A percentile compares a stretch with the other conserved stretches of the same genome.
Evolutionary conservation across 176 grass and related monocot genomes (phyloP).

Genomic region (Phragmites australis): DNA sequence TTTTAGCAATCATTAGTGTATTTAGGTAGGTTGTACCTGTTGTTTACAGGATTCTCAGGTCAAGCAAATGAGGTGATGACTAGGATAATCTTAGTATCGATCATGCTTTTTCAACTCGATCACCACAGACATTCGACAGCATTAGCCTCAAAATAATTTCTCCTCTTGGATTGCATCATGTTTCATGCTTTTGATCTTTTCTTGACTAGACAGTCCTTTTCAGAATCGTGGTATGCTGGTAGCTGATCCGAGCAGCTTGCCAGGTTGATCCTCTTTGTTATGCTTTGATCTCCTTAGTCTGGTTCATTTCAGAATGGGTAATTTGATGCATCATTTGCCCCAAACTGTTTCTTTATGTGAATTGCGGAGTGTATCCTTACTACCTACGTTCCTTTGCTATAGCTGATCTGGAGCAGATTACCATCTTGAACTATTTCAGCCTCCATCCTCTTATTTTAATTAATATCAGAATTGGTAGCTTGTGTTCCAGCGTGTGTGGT

Average conservation of each 20-base stretch:
- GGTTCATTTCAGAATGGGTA: not conserved
- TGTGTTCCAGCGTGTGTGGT: not conserved
- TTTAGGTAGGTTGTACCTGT: not conserved
- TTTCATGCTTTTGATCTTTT: not conserved
- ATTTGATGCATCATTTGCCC: not conserved
- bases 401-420: not conserved
- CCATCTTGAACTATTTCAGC: conserved; percentile 9
- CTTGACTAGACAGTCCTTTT: not conserved
- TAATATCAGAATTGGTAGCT: conserved; percentile 11
- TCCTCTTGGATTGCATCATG: not conserved
- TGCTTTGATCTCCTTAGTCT: not conserved
- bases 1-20: not conserved
- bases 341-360: not conserved
- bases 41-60: not conserved
- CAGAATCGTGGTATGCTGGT: not conserved
- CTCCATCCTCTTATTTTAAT: not conserved
- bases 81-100: not conserved
- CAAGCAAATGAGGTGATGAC: not conserved
- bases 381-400: too few relatives aligned
- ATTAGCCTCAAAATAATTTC: not conserved
- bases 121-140: not conserved
- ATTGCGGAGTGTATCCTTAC: not conserved
- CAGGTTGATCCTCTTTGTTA: not conserved
- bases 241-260: not conserved
- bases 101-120: not conserved